Evolutionary conservation across 2,329 filamentous ascomycete species (phyloP), one percentile per base, ranked within the genome.

Genomic region (Fusarium keratoplasticum): DNA sequence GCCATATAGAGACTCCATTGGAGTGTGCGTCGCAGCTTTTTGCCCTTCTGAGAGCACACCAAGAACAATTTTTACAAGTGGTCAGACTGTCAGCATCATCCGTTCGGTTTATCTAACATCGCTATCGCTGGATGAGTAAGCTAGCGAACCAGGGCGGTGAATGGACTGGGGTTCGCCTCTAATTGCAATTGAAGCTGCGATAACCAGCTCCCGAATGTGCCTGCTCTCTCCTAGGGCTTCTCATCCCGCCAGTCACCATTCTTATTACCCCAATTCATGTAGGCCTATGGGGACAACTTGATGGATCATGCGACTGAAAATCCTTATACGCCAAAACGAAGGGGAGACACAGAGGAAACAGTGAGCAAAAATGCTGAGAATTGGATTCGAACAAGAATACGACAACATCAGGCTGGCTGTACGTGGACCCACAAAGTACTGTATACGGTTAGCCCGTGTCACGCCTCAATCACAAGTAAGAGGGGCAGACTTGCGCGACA

Each of bases 1-100:
- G 2, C 10, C 22, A 3, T 62, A 52, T 1, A 68, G 10, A 11
- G 25, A 10, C 0, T 76, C 72, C 74, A 76, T 76, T 13, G 14
- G 22, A 25, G 42, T 25, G 5, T 47, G 22, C 14, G 22, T 18
- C 42, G 42, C 42, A 47, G 22, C 22, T 25, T 47, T 47, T 47
- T 47, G 42, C 42, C 42, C 42, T 47, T 47, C 27, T 47, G 5
- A 47, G 42, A 47, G 42, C 42, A 47, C 14, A 47, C 42, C 42
- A 47, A 47, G 42, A 47, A 47, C 14, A 47, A 27, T 27, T 47
- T 27, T 47, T 47, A 47, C 14, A 16, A 47, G 42, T 47, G 42
- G 42, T 47, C 22, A 47, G 42, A 47, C 42, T 47, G 42, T 47
- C 42, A 47, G 42, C 42, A 47, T 47, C 42, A 47, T 27, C 22